phyloP scores from a whole-genome alignment of 2,329 filamentous ascomycete genomes.

The Ceratocystis lukuohia region DNA sequence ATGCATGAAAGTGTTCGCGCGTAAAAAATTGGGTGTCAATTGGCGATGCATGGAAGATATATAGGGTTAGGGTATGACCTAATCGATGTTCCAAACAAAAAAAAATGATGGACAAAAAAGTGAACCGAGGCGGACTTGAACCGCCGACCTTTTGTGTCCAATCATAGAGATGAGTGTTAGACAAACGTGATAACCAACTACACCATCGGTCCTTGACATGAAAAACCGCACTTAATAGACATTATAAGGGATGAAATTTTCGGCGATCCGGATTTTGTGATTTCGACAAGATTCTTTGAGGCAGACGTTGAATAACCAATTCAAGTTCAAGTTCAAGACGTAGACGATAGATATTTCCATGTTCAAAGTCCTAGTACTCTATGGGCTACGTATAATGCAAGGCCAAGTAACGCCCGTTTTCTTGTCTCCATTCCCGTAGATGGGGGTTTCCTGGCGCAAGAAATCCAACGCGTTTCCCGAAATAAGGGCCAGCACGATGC shows the following conservation, averaged over 20 bases:
- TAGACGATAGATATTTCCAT: no score
- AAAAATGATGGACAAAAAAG: not conserved
- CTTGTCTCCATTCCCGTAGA: no score
- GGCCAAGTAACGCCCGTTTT: no score
- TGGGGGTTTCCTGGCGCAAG: not conserved
- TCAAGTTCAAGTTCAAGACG: no score
- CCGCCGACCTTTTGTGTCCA: slow-evolving; percentile 17
- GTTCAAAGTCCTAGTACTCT: no score
- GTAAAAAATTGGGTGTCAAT: no score
- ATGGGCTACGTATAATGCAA: no score
- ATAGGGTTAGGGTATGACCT: no score
- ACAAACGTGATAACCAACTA: slow-evolving; percentile 18
- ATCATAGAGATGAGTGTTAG: slow-evolving; percentile 14
- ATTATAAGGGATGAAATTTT: not conserved
- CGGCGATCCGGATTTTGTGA: not conserved
- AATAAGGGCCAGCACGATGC: not conserved
- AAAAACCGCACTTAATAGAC: fast-evolving
- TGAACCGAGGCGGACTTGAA: slow-evolving; percentile 17
- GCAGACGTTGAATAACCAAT: no score
- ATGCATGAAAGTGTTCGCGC: no score
- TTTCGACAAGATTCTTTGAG: no score
- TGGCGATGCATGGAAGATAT: no score
- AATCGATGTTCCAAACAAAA: not conserved
- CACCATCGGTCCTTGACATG: slow-evolving; percentile 7
- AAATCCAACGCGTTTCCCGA: not conserved